These are phyloP conservation scores for Penicillium freii DNA, from an alignment of 2,329 filamentous ascomycete genomes.

Conservation along the genomic window DNA sequence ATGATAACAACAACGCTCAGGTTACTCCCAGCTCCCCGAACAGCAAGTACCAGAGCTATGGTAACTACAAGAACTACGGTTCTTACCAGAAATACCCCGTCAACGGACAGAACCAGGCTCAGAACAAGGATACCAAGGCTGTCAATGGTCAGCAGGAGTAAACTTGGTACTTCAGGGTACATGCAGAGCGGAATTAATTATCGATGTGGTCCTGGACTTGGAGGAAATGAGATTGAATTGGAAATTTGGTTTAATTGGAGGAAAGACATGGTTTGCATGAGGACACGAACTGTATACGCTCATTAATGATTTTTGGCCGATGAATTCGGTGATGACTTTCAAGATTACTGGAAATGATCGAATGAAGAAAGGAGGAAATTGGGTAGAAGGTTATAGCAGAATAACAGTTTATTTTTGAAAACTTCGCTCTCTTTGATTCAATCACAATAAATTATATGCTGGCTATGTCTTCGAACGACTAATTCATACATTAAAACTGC, in stretches of 20 bases:
- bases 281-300: slow-evolving; percentile 25
- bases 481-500: too few relatives aligned
- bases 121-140: slow-evolving; percentile 5
- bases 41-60: slow-evolving; percentile 3
- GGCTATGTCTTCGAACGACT: too few relatives aligned
- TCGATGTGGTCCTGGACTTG: not conserved
- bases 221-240: too few relatives aligned
- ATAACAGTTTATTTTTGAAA: not conserved
- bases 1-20: not conserved
- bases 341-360: not conserved
- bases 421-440: not conserved
- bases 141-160: slow-evolving; percentile 6
- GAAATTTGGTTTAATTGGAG: not conserved
- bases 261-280: slow-evolving; percentile 16
- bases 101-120: slow-evolving; percentile 3
- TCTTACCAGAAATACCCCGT: slow-evolving; percentile 3
- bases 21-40: slow-evolving; percentile 1
- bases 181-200: not conserved
- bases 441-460: not conserved
- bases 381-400: not conserved
- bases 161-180: not conserved
- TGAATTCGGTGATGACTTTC: not conserved
- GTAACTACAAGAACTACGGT: slow-evolving; percentile 7
- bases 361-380: not conserved
- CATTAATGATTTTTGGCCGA: slow-evolving; percentile 15